phyloP scores from a whole-genome alignment of 345 rosid species.

The Hibiscus syriacus region DNA sequence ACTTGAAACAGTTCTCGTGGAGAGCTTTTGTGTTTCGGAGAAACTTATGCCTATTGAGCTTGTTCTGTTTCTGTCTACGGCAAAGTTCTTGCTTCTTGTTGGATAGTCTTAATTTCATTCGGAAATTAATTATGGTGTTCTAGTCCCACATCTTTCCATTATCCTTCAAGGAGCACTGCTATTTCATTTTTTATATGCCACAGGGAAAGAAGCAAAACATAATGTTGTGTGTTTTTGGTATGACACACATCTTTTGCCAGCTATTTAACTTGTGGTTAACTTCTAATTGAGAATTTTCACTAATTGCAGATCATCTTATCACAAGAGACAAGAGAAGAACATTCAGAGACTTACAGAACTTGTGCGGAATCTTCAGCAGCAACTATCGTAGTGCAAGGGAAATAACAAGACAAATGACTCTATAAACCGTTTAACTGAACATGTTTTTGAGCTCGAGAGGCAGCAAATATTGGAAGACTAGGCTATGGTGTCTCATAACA shows the following conservation, averaged over 20 bases:
- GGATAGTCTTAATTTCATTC: slow-evolving; percentile 1
- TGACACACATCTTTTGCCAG: not conserved
- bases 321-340: slow-evolving; percentile 73
- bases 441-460: slow-evolving; percentile 50
- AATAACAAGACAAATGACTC: slow-evolving; percentile 30
- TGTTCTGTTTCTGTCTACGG: not conserved
- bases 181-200: not conserved
- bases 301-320: slow-evolving; percentile 63
- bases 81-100: not conserved
- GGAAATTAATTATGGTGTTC: not conserved
- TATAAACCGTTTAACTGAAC: slow-evolving; percentile 27
- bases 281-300: not conserved
- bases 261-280: not conserved
- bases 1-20: not conserved
- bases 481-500: slow-evolving; percentile 4
- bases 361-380: slow-evolving; percentile 53
- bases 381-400: slow-evolving; percentile 47
- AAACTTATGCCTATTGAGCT: not conserved
- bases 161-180: not conserved
- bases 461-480: slow-evolving; percentile 56
- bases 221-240: not conserved
- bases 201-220: not conserved
- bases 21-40: not conserved
- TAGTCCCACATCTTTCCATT: not conserved
- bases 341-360: slow-evolving; percentile 72